Percentiles rank a stretch among this genome's conserved stretches.
These are phyloP conservation scores for Fusarium sarcochroum DNA, from an alignment of 2,329 filamentous ascomycete genomes.

Conservation along the genomic window DNA sequence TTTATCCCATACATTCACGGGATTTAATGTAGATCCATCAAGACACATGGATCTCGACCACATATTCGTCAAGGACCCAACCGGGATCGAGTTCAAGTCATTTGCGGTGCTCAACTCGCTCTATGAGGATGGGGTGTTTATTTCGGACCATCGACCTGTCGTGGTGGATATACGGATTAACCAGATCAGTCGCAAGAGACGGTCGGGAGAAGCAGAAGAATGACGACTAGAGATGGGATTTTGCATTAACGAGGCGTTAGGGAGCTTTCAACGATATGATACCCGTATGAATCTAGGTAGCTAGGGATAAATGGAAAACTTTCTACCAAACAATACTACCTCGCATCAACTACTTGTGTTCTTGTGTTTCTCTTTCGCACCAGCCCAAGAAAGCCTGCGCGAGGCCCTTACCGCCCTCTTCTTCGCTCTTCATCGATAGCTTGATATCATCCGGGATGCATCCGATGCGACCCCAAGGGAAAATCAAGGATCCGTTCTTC, in stretches of 20 bases:
- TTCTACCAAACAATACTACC: neutral
- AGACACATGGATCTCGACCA: constrained; percentile 50
- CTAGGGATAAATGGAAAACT: constrained; percentile 3
- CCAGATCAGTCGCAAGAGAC: constrained; percentile 27
- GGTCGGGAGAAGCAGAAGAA: neutral
- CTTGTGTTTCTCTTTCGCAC: constrained; percentile 30
- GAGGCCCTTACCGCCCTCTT: constrained; percentile 20
- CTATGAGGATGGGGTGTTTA: constrained; percentile 49
- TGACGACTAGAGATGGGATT: neutral
- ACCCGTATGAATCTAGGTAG: constrained; percentile 22
- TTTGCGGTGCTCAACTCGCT: constrained; percentile 48
- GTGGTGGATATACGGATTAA: constrained; percentile 46
- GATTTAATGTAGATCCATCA: constrained; percentile 38
- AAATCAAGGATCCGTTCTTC: constrained; percentile 32
- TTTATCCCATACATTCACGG: constrained; percentile 50
- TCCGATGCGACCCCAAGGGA: constrained; percentile 36
- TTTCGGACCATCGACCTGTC: constrained; percentile 53
- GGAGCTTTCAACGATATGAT: constrained; percentile 18
- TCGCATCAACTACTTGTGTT: constrained; percentile 2
- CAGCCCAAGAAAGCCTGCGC: constrained; percentile 24
- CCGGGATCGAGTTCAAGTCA: constrained; percentile 42
- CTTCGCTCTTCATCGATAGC: constrained; percentile 17
- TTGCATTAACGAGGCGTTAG: constrained; percentile 23
- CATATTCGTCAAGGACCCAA: constrained; percentile 50
- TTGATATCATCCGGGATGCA: constrained; percentile 30